Evolutionary conservation across 371 early-diverging fungal species (phyloP).

Genomic region (Mucor saturninus): DNA sequence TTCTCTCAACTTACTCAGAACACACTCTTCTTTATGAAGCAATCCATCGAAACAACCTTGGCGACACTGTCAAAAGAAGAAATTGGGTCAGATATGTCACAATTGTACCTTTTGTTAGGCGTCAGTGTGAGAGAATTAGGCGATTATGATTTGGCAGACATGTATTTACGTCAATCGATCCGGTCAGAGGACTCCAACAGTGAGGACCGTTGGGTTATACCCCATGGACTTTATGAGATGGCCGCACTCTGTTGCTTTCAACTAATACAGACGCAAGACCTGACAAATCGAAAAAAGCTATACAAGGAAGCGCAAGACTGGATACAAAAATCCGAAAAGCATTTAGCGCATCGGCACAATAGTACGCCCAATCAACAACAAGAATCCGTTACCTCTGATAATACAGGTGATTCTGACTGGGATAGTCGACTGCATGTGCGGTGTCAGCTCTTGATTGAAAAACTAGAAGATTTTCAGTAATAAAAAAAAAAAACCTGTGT

Average conservation of each 20-base stretch:
- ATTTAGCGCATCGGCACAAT: slow-evolving; percentile 12
- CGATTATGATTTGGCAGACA: slow-evolving; percentile 34
- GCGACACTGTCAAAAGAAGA: slow-evolving; percentile 15
- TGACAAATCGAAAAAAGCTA: slow-evolving; percentile 20
- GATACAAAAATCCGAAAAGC: slow-evolving; percentile 32
- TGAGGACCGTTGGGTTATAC: slow-evolving; percentile 40
- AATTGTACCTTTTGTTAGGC: slow-evolving; percentile 41
- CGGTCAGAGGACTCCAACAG: slow-evolving; percentile 6
- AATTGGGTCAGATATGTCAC: slow-evolving; percentile 29
- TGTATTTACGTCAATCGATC: slow-evolving; percentile 27
- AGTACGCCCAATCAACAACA: slow-evolving; percentile 6
- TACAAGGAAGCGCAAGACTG: slow-evolving; percentile 29
- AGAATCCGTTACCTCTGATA: slow-evolving; percentile 23
- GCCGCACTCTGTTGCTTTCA: slow-evolving; percentile 32
- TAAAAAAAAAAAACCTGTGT: not conserved
- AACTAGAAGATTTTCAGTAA: slow-evolving; percentile 29
- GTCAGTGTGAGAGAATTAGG: slow-evolving; percentile 45
- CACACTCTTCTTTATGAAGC: slow-evolving; percentile 37
- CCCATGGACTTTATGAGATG: slow-evolving; percentile 39
- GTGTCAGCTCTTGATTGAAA: slow-evolving; percentile 35
- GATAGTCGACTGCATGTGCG: slow-evolving; percentile 42
- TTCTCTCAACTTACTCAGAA: slow-evolving; percentile 38
- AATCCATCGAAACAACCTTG: slow-evolving; percentile 19
- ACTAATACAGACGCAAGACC: slow-evolving; percentile 9
- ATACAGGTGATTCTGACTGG: slow-evolving; percentile 43